Evolutionary conservation across 306 rosid species (phyloP).

Genomic region (Corylus americana): DNA sequence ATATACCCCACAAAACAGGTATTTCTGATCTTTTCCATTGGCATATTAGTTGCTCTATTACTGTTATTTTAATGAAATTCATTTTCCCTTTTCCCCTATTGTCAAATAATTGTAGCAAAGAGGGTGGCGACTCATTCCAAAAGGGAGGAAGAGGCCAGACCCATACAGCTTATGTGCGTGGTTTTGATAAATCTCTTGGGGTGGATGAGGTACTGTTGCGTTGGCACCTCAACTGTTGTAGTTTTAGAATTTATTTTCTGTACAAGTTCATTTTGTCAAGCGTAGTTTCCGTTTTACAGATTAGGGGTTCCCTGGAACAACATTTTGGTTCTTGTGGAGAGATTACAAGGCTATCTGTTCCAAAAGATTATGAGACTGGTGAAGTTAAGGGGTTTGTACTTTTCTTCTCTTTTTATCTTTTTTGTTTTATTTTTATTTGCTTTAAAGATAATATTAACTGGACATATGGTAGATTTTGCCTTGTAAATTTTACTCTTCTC

Average conservation of each 20-base stretch:
- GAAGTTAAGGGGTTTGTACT: constrained; percentile 57
- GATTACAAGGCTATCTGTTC: constrained; percentile 65
- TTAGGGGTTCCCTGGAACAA: constrained; percentile 47
- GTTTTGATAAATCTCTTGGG: constrained; percentile 66
- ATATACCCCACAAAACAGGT: constrained; percentile 61
- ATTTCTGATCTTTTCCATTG: neutral
- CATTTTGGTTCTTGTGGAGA: constrained; percentile 72
- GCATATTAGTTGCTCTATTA: neutral
- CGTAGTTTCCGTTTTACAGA: constrained; percentile 34
- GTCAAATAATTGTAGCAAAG: constrained; percentile 33
- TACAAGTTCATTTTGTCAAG: neutral
- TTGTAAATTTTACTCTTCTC: neutral
- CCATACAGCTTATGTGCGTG: constrained; percentile 57
- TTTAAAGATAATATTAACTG: neutral
- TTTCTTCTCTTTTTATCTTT: neutral
- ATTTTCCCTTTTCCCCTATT: neutral
- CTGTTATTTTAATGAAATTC: neutral
- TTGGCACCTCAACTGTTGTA: neutral
- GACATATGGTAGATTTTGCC: neutral
- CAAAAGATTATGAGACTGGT: constrained; percentile 69
- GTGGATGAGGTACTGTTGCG: constrained; percentile 59
- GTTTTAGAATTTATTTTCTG: neutral
- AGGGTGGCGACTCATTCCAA: constrained; percentile 49
- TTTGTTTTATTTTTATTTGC: neutral
- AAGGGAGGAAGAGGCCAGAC: constrained; percentile 42